A percentile compares a stretch with the other conserved stretches of the same genome.
Conservation (phyloP, 164 flowering plant genomes). For the Brasenia schreberi region DNA sequence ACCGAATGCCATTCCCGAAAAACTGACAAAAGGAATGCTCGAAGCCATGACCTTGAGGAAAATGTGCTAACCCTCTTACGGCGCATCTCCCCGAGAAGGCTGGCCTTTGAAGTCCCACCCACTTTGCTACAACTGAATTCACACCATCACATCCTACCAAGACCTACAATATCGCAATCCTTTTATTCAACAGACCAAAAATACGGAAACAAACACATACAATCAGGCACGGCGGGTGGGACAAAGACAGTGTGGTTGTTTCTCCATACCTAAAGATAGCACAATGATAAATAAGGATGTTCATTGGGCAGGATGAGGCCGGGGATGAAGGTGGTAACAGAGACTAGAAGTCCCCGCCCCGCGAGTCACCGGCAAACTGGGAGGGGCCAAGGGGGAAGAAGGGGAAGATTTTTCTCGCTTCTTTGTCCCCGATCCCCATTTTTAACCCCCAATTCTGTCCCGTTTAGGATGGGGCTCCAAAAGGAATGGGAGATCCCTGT, state of each 20-base stretch:
- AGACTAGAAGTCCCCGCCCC: too few species aligned
- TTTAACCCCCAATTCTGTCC: too few species aligned
- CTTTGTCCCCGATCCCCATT: too few species aligned
- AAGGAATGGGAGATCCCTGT: too few species aligned
- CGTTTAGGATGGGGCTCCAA: too few species aligned
- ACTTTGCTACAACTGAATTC: conserved; percentile 30
- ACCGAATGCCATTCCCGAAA: conserved; percentile 33
- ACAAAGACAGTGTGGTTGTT: neutral
- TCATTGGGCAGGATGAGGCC: too few species aligned
- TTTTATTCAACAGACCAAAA: neutral
- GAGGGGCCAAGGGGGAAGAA: too few species aligned
- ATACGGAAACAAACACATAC: conserved; percentile 11
- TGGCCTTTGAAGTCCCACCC: conserved; percentile 31
- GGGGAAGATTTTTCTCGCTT: too few species aligned
- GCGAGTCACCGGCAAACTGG: too few species aligned
- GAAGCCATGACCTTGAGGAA: conserved; percentile 26
- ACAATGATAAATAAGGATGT: neutral
- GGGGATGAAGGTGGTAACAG: too few species aligned
- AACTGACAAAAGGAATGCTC: conserved; percentile 17
- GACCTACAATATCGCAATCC: conserved; percentile 9
- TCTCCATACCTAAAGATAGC: neutral
- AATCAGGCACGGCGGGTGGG: neutral
- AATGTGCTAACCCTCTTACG: conserved; percentile 27
- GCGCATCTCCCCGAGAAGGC: conserved; percentile 25
- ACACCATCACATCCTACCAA: conserved; percentile 48